These are phyloP conservation scores for Pelargonium australe DNA, from an alignment of 441 rosid genomes.

Conservation along the genomic window DNA sequence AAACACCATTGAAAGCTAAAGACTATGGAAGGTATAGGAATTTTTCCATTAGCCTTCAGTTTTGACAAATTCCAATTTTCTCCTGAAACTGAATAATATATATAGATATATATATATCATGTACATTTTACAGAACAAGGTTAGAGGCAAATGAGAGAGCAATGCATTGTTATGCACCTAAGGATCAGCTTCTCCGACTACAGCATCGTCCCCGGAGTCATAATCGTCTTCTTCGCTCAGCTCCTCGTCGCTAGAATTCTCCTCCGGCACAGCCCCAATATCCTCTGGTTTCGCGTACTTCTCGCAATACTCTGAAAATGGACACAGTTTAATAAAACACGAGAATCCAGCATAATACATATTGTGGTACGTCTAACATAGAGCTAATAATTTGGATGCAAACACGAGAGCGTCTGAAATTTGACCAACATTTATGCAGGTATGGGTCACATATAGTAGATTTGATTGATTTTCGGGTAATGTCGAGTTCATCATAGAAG, in stretches of 20 bases:
- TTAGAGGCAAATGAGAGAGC: conserved; percentile 10
- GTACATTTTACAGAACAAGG: conserved; percentile 23
- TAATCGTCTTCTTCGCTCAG: conserved; percentile 63
- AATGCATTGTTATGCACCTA: conserved; percentile 19
- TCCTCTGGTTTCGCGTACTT: conserved; percentile 80
- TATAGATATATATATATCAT: conserved; percentile 24
- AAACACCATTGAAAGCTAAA: conserved; percentile 12
- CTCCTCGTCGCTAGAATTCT: conserved; percentile 76
- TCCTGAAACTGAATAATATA: conserved; percentile 21
- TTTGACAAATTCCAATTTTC: conserved; percentile 19
- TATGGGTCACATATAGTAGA: no score
- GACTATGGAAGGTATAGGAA: conserved; percentile 17
- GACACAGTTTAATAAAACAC: not conserved
- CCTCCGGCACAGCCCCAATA: conserved; percentile 44
- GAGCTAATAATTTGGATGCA: no score
- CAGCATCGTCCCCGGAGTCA: conserved; percentile 51
- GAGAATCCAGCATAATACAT: no score
- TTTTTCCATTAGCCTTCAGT: conserved; percentile 25
- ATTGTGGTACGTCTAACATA: no score
- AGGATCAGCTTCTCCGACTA: conserved; percentile 76
- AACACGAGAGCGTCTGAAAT: no score
- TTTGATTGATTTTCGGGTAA: no score
- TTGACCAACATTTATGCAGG: no score
- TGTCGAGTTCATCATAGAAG: no score
- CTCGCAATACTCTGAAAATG: conserved; percentile 61